A percentile compares a stretch with the other conserved stretches of the same genome.
Evolutionary conservation across 164 flowering plant genomes (phyloP).

Genomic region (Cinnamomum chago): DNA sequence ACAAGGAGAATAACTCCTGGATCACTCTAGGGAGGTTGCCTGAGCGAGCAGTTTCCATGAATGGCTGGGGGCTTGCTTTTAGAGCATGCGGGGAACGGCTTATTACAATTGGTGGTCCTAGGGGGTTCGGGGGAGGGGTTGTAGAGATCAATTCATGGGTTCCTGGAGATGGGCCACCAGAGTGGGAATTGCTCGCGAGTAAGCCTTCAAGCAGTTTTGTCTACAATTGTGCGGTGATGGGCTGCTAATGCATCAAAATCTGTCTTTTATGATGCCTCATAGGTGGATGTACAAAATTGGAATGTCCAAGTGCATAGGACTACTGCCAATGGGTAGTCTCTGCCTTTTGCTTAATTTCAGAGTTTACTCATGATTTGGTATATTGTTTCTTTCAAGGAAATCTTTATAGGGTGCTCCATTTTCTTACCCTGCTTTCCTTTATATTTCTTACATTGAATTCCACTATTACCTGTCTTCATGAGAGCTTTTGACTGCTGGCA

Average conservation of each 20-base stretch:
- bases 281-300: slow-evolving; percentile 21
- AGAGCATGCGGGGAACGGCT: slow-evolving; percentile 85
- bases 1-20: slow-evolving; percentile 54
- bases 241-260: slow-evolving; percentile 23
- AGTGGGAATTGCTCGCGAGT: slow-evolving; percentile 63
- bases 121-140: slow-evolving; percentile 54
- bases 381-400: neutral
- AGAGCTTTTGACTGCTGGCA: slow-evolving; percentile 21
- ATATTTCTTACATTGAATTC: slow-evolving; percentile 12
- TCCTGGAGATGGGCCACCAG: slow-evolving; percentile 77
- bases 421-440: slow-evolving; percentile 3
- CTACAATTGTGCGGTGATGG: slow-evolving; percentile 39
- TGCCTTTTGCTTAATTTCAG: slow-evolving; percentile 5
- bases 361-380: neutral
- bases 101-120: slow-evolving; percentile 85
- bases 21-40: slow-evolving; percentile 79
- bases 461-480: slow-evolving; percentile 13
- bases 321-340: slow-evolving; percentile 28
- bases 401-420: neutral
- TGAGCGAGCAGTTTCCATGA: slow-evolving; percentile 70
- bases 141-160: slow-evolving; percentile 85
- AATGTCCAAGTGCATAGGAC: slow-evolving; percentile 21
- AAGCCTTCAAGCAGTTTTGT: slow-evolving; percentile 29
- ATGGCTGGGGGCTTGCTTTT: slow-evolving; percentile 96
- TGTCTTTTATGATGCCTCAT: slow-evolving; percentile 4